Evolutionary conservation across 495 filamentous ascomycete genomes (phyloP).

Genomic region (Lichenothelia convexa): DNA sequence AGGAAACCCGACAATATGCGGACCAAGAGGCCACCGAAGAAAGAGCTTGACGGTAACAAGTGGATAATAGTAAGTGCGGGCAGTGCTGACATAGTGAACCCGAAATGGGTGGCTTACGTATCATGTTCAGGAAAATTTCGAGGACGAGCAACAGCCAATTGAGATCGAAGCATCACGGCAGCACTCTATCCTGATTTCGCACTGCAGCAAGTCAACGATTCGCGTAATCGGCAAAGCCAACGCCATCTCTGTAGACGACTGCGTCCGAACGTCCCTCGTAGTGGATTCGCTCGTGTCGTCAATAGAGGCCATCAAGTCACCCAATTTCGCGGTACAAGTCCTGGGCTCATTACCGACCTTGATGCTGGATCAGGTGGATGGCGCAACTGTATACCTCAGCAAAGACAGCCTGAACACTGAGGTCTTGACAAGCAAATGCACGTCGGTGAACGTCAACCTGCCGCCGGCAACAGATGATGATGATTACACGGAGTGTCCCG

Average conservation of each 20-base stretch:
- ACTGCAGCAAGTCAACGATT: slow-evolving; percentile 78
- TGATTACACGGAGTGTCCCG: slow-evolving; percentile 67
- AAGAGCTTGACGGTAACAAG: slow-evolving; percentile 86
- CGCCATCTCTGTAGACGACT: slow-evolving; percentile 85
- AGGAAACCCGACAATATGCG: slow-evolving; percentile 90
- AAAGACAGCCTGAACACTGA: slow-evolving; percentile 59
- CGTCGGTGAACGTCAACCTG: slow-evolving; percentile 69
- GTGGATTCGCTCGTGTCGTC: slow-evolving; percentile 79
- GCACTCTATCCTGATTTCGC: slow-evolving; percentile 81
- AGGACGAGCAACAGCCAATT: slow-evolving; percentile 45
- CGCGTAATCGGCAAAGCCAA: slow-evolving; percentile 85
- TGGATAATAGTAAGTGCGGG: slow-evolving; percentile 54
- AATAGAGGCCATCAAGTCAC: slow-evolving; percentile 83
- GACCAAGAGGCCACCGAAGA: slow-evolving; percentile 76
- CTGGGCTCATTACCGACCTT: slow-evolving; percentile 68
- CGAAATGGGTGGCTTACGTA: background rate
- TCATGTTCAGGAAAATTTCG: slow-evolving; percentile 60
- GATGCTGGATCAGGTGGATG: slow-evolving; percentile 82
- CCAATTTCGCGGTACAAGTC: slow-evolving; percentile 83
- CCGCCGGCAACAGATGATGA: slow-evolving; percentile 36
- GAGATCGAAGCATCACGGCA: slow-evolving; percentile 61
- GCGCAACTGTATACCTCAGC: slow-evolving; percentile 67
- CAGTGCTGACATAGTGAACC: background rate
- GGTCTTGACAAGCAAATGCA: slow-evolving; percentile 74
- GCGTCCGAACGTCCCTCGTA: slow-evolving; percentile 60